Evolutionary conservation across 805 yeast genomes (phyloP).

Genomic region (Starmerella stellata): DNA sequence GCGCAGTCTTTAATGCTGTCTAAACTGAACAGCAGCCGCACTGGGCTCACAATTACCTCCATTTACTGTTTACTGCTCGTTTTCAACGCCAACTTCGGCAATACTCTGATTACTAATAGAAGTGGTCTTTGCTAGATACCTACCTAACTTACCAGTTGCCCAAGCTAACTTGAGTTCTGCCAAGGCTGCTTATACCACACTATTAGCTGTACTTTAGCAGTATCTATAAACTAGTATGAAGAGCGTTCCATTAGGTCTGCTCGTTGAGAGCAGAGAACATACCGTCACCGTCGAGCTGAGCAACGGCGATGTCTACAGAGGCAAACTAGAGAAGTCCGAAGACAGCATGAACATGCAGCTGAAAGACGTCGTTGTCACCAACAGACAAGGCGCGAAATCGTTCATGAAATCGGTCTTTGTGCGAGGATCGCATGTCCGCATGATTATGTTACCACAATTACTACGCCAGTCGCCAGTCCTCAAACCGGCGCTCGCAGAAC

Average conservation of each 20-base stretch:
- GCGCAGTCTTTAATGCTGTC: conserved; percentile 32
- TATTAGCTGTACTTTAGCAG: too few relatives aligned
- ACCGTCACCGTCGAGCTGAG: conserved; percentile 62
- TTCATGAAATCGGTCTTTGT: conserved; percentile 73
- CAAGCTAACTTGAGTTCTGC: too few relatives aligned
- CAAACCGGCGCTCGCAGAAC: conserved; percentile 23
- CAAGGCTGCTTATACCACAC: too few relatives aligned
- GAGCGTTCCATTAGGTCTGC: conserved; percentile 68
- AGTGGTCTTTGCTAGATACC: too few relatives aligned
- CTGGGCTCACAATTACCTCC: conserved; percentile 23
- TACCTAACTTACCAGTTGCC: too few relatives aligned
- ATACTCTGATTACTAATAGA: too few relatives aligned
- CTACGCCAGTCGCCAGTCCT: conserved; percentile 77
- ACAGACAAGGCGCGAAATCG: conserved; percentile 53
- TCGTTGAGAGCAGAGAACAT: conserved; percentile 83
- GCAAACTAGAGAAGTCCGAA: conserved; percentile 64
- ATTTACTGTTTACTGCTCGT: too few relatives aligned
- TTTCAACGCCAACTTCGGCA: too few relatives aligned
- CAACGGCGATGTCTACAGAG: conserved; percentile 75
- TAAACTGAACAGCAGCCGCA: conserved; percentile 36
- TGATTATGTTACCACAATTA: conserved; percentile 76
- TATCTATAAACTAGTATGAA: too few relatives aligned
- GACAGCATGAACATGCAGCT: conserved; percentile 89
- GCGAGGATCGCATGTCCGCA: conserved; percentile 77
- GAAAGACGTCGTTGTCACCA: conserved; percentile 62